Conservation (phyloP, 2,329 filamentous ascomycete genomes). For the Monosporascus cannonballus region DNA sequence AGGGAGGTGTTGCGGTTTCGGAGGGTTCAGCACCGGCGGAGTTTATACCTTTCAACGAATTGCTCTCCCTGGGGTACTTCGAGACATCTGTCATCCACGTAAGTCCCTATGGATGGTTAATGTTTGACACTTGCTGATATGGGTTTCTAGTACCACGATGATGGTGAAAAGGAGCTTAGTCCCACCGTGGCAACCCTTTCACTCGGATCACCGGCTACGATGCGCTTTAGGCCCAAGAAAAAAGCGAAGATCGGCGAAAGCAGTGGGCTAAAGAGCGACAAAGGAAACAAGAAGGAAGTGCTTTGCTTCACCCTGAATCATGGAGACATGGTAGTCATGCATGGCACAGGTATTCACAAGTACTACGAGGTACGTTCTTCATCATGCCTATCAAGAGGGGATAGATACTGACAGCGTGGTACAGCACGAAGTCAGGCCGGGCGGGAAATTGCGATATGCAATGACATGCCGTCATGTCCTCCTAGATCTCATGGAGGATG, state of each 20-base stretch:
- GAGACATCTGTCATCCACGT: conserved; percentile 51
- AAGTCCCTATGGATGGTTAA: conserved; percentile 16
- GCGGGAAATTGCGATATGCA: conserved; percentile 48
- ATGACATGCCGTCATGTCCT: conserved; percentile 49
- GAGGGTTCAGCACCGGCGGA: conserved; percentile 16
- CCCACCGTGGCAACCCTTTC: conserved; percentile 57
- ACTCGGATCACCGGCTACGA: conserved; percentile 50
- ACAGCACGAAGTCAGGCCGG: conserved; percentile 46
- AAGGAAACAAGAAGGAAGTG: conserved; percentile 22
- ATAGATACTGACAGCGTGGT: conserved; percentile 11
- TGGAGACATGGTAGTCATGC: conserved; percentile 61
- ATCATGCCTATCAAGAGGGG: not conserved
- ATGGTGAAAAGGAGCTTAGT: conserved; percentile 57
- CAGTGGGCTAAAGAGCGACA: conserved; percentile 21
- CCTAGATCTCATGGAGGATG: conserved; percentile 30
- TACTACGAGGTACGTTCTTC: conserved; percentile 43
- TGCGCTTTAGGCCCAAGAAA: conserved; percentile 52
- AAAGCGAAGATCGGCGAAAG: conserved; percentile 11
- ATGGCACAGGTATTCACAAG: conserved; percentile 51
- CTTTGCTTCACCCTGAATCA: conserved; percentile 45
- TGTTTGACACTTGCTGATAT: not conserved
- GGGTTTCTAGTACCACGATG: conserved; percentile 51
- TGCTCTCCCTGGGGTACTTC: conserved; percentile 58
- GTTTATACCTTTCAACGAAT: conserved; percentile 52
- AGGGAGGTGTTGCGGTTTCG: not conserved